These are phyloP conservation scores for Syzygium grande DNA, from an alignment of 345 rosid genomes.

Conservation along the genomic window DNA sequence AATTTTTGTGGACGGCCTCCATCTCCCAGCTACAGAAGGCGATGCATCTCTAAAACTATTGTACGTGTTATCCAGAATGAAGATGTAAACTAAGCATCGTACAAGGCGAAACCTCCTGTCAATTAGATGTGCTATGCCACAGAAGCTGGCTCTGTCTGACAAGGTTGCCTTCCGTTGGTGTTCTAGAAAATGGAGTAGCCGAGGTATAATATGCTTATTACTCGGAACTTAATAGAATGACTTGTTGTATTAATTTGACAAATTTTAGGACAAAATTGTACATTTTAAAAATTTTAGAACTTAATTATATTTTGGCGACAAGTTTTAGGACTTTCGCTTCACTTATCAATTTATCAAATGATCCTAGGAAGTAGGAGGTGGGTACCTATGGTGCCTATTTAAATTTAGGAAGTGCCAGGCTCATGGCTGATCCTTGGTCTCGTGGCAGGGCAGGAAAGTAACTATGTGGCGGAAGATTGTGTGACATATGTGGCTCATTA, in stretches of 20 bases:
- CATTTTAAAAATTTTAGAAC: too few relatives aligned
- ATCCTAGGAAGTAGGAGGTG: not conserved
- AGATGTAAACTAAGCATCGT: too few relatives aligned
- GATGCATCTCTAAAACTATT: too few relatives aligned
- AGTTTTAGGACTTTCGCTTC: too few relatives aligned
- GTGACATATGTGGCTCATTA: not conserved
- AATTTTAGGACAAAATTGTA: not conserved
- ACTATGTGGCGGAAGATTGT: not conserved
- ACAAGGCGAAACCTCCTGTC: too few relatives aligned
- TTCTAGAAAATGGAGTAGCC: not conserved
- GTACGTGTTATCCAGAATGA: too few relatives aligned
- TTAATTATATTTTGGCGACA: not conserved
- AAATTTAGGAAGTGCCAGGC: not conserved
- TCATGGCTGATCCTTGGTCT: not conserved
- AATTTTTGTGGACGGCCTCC: too few relatives aligned
- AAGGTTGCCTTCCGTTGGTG: not conserved
- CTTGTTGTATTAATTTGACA: too few relatives aligned
- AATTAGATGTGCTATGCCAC: too few relatives aligned
- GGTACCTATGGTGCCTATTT: not conserved
- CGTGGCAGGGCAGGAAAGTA: not conserved
- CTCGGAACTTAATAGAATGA: too few relatives aligned
- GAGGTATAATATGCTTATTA: too few relatives aligned
- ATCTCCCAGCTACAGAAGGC: too few relatives aligned
- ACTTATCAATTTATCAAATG: not conserved
- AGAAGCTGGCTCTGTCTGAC: not conserved